Evolutionary conservation across 495 filamentous ascomycete species (phyloP).

Genomic region (Tetracladium setigerum): DNA sequence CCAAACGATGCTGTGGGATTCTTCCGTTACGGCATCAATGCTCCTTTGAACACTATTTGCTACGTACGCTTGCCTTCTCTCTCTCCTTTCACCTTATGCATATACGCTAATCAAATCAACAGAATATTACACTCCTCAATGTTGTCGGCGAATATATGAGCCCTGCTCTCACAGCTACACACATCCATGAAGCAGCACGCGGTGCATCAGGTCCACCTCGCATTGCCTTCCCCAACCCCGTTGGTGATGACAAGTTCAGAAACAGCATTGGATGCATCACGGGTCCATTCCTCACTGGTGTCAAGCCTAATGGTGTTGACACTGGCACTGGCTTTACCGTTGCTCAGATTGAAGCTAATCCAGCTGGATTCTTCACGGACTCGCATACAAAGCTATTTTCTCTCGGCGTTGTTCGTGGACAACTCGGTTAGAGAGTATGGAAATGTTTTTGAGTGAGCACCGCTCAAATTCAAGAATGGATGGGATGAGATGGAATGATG

Average conservation of each 20-base stretch:
- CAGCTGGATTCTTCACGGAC: conserved; percentile 13
- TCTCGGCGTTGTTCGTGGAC: conserved; percentile 11
- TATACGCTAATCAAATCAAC: background rate
- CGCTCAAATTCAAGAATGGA: no score
- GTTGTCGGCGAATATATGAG: conserved; percentile 30
- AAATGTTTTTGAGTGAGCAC: no score
- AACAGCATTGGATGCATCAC: conserved; percentile 28
- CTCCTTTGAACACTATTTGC: conserved; percentile 30
- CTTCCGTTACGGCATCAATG: conserved; percentile 35
- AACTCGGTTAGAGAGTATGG: conserved; percentile 5
- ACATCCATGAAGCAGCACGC: conserved; percentile 31
- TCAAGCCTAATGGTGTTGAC: conserved; percentile 20
- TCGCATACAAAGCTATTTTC: conserved; percentile 4
- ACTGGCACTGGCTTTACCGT: conserved; percentile 9
- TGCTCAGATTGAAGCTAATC: conserved; percentile 12
- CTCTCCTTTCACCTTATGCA: background rate
- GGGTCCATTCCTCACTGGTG: conserved; percentile 35
- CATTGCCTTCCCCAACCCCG: conserved; percentile 36
- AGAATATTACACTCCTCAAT: conserved; percentile 27
- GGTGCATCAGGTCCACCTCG: conserved; percentile 25
- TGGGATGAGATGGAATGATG: no score
- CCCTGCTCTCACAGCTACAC: conserved; percentile 31
- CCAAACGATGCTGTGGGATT: conserved; percentile 18
- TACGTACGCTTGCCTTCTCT: conserved; percentile 14
- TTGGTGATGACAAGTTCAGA: conserved; percentile 20